A percentile compares a stretch with the other conserved stretches of the same genome.
These are phyloP conservation scores for Rhizopogon vesiculosus DNA, from an alignment of 768 basidiomycete species.

Conservation along the genomic window DNA sequence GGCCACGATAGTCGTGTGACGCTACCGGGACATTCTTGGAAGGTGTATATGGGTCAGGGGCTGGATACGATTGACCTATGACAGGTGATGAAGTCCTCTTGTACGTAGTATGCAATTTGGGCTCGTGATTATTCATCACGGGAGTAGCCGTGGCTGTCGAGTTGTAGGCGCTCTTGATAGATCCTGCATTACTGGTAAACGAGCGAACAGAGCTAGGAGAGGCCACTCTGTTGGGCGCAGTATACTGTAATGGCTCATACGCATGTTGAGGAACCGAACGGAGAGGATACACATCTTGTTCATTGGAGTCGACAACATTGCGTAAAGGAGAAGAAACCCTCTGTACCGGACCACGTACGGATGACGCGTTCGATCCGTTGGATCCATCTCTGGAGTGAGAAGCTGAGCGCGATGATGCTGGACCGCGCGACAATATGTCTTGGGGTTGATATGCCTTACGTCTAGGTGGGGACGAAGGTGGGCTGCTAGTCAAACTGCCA, in stretches of 20 bases:
- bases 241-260: constrained; percentile 1
- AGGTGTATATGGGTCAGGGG: constrained; percentile 34
- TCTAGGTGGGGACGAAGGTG: constrained; percentile 1
- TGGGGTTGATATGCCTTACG: constrained; percentile 3
- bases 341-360: constrained; percentile 7
- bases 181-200: constrained; percentile 10
- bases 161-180: constrained; percentile 5
- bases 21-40: constrained; percentile 15
- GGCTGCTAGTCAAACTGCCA: background rate
- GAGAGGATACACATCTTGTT: background rate
- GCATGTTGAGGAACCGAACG: background rate
- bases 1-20: constrained; percentile 24
- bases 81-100: constrained; percentile 28
- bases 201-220: constrained; percentile 24
- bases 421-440: background rate
- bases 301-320: constrained; percentile 3
- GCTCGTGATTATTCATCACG: constrained; percentile 13
- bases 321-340: constrained; percentile 12
- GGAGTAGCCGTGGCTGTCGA: background rate
- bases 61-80: constrained; percentile 18
- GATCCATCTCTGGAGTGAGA: constrained; percentile 8
- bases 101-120: constrained; percentile 11
- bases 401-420: constrained; percentile 3
- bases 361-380: constrained; percentile 5
- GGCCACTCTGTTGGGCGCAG: constrained; percentile 11